Conservation (phyloP, 768 basidiomycete species). For the Sutorius australiensis region DNA sequence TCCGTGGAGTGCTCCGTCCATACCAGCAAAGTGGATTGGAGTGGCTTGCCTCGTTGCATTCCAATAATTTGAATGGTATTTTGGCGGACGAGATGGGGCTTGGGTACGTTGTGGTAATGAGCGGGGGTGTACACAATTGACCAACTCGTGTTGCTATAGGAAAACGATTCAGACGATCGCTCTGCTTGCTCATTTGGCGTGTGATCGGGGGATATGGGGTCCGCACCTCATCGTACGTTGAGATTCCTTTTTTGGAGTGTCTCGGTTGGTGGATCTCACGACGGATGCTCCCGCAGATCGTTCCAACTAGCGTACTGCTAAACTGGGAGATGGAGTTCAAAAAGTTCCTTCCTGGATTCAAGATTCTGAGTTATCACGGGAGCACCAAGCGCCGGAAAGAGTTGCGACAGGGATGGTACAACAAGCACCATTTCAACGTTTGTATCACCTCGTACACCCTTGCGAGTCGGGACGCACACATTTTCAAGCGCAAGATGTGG, state of each 20-base stretch:
- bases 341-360: constrained; percentile 89
- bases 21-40: constrained; percentile 93
- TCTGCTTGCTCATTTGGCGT: constrained; percentile 87
- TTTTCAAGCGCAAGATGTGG: constrained; percentile 91
- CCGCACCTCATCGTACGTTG: constrained; percentile 77
- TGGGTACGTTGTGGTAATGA: constrained; percentile 54
- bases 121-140: not conserved
- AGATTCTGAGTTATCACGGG: constrained; percentile 87
- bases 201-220: constrained; percentile 87
- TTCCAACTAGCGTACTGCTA: constrained; percentile 88
- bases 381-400: constrained; percentile 85
- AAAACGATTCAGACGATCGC: constrained; percentile 98
- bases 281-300: constrained; percentile 45
- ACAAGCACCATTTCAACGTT: constrained; percentile 86
- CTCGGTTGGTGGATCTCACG: not conserved
- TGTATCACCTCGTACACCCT: constrained; percentile 94
- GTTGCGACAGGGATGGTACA: constrained; percentile 85
- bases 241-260: not conserved
- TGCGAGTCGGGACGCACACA: constrained; percentile 85
- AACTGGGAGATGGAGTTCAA: constrained; percentile 99
- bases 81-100: constrained; percentile 94
- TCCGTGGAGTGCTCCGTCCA: constrained; percentile 84
- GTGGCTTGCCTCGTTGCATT: constrained; percentile 88
- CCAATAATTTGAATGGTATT: constrained; percentile 77
- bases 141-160: constrained; percentile 37